Base-by-base conservation (phyloP, 78 protist genomes). In the Goniomonas avonlea region DNA sequence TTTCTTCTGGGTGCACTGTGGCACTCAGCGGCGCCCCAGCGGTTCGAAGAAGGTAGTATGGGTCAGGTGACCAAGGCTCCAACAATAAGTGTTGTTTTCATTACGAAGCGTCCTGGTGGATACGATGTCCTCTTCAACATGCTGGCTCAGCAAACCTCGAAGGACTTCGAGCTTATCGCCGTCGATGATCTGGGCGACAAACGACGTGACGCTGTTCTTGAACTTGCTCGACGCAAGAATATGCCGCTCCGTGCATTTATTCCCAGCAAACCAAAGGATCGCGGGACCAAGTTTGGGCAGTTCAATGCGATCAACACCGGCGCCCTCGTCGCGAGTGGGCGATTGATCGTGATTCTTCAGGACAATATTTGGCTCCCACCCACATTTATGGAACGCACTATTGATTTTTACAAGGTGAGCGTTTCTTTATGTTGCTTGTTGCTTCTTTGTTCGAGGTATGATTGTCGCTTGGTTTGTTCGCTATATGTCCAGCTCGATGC, bases 301-400 rank as follows among this genome's bases (percentile, higher is more conserved):
- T 63, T 39, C 71, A 63, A 63, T 27, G 71, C 71, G 47, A 63
- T 63, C 71, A 63, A 63, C 71, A 23, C 71, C 18, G 71, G 66
- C 31, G 5, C 7, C 35, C 20, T 56, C 63, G 55, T 63, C 37
- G 11, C 71, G 1, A 20, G 47, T 1, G 71, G 50, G 7, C 1
- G 31, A 15, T 63, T 63, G 29, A 38, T 63, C 71, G 23, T 43
- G 23, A 43, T 63, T 15, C 25, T 45, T 9, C 71, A 63, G 31
- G 71, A 63, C 71, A 63, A 63, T 43, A 43, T 63, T 21, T 63
- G 71, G 71, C 71, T 63, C 37, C 71, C 45, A 0, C 50, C 71
- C 27, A 39, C 32, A 27, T 63, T 63, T 27, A 21, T 63, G 15
- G 37, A 31, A 43, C 39, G 71, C 25, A 63, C 71, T 15, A 27